Conservation (phyloP, 495 filamentous ascomycete species). For the Astrocystis sublimbata region DNA sequence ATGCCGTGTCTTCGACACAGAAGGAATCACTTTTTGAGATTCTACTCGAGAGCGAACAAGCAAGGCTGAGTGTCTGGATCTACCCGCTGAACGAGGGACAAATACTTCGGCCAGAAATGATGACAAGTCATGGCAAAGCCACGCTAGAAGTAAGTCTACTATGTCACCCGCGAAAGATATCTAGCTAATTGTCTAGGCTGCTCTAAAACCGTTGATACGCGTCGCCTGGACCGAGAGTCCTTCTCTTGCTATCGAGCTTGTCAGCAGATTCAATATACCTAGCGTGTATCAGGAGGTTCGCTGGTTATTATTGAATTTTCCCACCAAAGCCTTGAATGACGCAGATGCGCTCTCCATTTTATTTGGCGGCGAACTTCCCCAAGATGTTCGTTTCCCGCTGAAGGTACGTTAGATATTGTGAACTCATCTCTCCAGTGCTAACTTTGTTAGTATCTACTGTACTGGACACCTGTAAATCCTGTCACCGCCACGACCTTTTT, state of each 20-base stretch:
- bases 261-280: constrained; percentile 72
- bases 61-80: constrained; percentile 85
- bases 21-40: constrained; percentile 79
- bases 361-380: constrained; percentile 71
- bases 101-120: constrained; percentile 29
- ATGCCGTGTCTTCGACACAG: constrained; percentile 64
- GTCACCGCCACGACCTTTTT: constrained; percentile 92
- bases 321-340: constrained; percentile 75
- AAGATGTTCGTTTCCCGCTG: constrained; percentile 79
- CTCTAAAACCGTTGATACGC: constrained; percentile 61
- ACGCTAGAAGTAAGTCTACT: constrained; percentile 51
- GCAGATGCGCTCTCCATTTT: constrained; percentile 81
- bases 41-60: constrained; percentile 82
- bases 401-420: constrained; percentile 58
- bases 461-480: constrained; percentile 92
- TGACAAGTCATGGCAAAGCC: constrained; percentile 37
- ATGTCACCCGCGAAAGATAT: neutral
- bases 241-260: constrained; percentile 79
- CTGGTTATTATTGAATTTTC: constrained; percentile 74
- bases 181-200: constrained; percentile 39
- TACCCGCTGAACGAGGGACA: constrained; percentile 69
- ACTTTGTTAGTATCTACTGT: constrained; percentile 75
- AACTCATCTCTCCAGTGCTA: constrained; percentile 27
- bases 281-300: constrained; percentile 74
- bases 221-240: constrained; percentile 86